These are phyloP conservation scores for Candida fluviatilis DNA, from an alignment of 805 yeast genomes.

Conservation along the genomic window DNA sequence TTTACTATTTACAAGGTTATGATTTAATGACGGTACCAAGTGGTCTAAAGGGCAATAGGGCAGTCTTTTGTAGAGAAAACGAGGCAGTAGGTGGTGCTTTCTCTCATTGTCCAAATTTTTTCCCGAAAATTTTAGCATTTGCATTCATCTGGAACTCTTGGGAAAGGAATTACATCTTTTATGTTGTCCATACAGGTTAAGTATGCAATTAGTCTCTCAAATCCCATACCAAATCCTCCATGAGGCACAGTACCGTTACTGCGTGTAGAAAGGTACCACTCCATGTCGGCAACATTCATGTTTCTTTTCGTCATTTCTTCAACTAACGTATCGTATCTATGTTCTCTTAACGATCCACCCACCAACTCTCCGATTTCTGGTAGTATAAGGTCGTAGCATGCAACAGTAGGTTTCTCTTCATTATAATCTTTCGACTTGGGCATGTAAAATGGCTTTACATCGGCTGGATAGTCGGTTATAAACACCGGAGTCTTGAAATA, in stretches of 20 bases:
- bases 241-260: constrained; percentile 82
- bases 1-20: neutral
- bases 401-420: constrained; percentile 55
- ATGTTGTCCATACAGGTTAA: constrained; percentile 73
- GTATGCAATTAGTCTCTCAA: constrained; percentile 78
- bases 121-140: constrained; percentile 18
- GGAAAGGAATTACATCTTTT: constrained; percentile 83
- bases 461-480: constrained; percentile 81
- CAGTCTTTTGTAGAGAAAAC: no score
- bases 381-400: constrained; percentile 82
- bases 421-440: constrained; percentile 40
- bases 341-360: constrained; percentile 94
- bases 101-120: no score
- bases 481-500: constrained; percentile 73
- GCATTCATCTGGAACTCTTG: constrained; percentile 55
- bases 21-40: neutral
- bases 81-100: no score
- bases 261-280: constrained; percentile 80
- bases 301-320: constrained; percentile 47
- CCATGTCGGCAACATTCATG: constrained; percentile 58
- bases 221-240: constrained; percentile 97
- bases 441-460: constrained; percentile 91
- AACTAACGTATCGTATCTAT: constrained; percentile 44
- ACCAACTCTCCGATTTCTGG: constrained; percentile 92
- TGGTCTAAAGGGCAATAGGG: no score